phyloP scores from a whole-genome alignment of 768 basidiomycete genomes.

The Phylloporus arenicola region DNA sequence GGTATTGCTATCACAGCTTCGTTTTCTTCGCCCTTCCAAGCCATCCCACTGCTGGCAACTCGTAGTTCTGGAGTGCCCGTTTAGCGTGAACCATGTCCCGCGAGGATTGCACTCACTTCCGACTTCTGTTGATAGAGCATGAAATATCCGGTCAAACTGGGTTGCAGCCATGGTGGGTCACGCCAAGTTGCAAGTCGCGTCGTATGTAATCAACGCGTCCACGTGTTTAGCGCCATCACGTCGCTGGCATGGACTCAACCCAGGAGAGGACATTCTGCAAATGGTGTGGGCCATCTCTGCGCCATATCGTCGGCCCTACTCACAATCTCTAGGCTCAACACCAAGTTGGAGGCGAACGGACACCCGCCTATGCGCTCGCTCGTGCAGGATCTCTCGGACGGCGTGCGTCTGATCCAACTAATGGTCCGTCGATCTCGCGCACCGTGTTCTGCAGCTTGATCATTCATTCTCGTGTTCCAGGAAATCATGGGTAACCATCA shows the following conservation, averaged over 20 bases:
- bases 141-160: slow-evolving; percentile 83
- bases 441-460: neutral
- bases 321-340: slow-evolving; percentile 73
- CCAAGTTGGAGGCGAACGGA: slow-evolving; percentile 81
- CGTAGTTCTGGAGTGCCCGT: slow-evolving; percentile 62
- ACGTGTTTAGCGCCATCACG: neutral
- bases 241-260: slow-evolving; percentile 29
- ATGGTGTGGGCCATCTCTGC: slow-evolving; percentile 50
- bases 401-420: slow-evolving; percentile 90
- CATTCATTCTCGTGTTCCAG: slow-evolving; percentile 36
- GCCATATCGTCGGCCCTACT: neutral
- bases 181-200: slow-evolving; percentile 18
- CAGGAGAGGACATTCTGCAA: slow-evolving; percentile 88
- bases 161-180: slow-evolving; percentile 48
- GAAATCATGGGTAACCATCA: slow-evolving; percentile 84
- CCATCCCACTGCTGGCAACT: slow-evolving; percentile 84
- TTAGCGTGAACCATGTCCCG: neutral
- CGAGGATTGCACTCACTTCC: slow-evolving; percentile 63
- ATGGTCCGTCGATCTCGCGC: slow-evolving; percentile 50
- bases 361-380: slow-evolving; percentile 87
- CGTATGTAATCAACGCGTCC: slow-evolving; percentile 22
- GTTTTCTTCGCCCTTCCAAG: slow-evolving; percentile 82
- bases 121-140: slow-evolving; percentile 61
- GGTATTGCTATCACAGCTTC: slow-evolving; percentile 60
- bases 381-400: slow-evolving; percentile 88